Evolutionary conservation across 345 rosid species (phyloP).

Genomic region (Dovyalis caffra): DNA sequence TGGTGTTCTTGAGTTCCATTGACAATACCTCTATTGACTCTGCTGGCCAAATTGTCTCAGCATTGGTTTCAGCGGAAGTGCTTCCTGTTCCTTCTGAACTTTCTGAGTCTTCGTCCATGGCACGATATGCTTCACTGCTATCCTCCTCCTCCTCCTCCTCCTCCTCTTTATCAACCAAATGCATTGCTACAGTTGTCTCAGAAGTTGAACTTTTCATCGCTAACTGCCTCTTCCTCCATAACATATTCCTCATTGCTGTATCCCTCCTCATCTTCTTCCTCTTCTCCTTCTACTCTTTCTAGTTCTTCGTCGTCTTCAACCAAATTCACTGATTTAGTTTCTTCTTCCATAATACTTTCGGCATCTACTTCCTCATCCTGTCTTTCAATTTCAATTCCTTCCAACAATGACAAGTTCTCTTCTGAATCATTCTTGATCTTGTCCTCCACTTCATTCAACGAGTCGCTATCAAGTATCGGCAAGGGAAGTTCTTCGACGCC

Average conservation of each 20-base stretch:
- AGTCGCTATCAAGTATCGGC: constrained; percentile 5
- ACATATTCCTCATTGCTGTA: not conserved
- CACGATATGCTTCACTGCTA: constrained; percentile 10
- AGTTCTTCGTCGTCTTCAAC: constrained; percentile 10
- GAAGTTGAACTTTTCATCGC: not conserved
- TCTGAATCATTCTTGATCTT: constrained; percentile 3
- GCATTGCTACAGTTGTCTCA: not conserved
- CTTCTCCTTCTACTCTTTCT: not conserved
- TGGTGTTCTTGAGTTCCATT: constrained; percentile 16
- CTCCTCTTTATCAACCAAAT: not conserved
- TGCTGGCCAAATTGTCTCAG: constrained; percentile 40
- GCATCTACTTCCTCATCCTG: constrained; percentile 3
- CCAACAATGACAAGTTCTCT: not conserved
- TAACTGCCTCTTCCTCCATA: not conserved
- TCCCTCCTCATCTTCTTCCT: not conserved
- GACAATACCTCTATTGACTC: constrained; percentile 30
- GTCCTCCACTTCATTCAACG: not conserved
- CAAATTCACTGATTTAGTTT: not conserved
- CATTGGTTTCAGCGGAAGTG: constrained; percentile 35
- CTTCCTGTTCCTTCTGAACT: constrained; percentile 33
- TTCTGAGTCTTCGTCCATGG: constrained; percentile 14
- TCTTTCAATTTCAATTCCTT: not conserved
- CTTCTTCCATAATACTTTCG: constrained; percentile 13
- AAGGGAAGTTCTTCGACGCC: constrained; percentile 15
- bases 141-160: constrained; percentile 12